A percentile compares a stretch with the other conserved stretches of the same genome.
phyloP scores from a whole-genome alignment of 352 stramenopile genomes.

The Phytophthora ramorum region DNA sequence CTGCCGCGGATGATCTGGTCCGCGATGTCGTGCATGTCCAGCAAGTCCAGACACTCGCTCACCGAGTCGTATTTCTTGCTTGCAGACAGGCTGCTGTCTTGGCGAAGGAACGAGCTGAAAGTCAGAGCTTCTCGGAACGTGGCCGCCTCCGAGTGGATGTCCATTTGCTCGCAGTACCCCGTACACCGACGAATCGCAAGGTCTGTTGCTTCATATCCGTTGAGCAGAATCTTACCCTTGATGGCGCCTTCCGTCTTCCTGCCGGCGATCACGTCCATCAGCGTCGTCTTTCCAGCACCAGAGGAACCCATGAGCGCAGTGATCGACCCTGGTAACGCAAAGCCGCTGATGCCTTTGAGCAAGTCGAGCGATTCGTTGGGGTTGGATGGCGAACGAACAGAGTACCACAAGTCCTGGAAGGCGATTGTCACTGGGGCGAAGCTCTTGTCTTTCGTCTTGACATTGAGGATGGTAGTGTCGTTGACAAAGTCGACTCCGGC shows the following conservation, averaged over 20 bases:
- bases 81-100: conserved; percentile 29
- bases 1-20: conserved; percentile 44
- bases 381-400: conserved; percentile 39
- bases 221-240: conserved; percentile 58
- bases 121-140: conserved; percentile 88
- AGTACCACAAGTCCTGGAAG: conserved; percentile 50
- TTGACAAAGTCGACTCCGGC: background rate
- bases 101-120: conserved; percentile 86
- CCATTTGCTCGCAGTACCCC: conserved; percentile 79
- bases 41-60: conserved; percentile 35
- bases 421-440: conserved; percentile 43
- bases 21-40: conserved; percentile 34
- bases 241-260: conserved; percentile 68
- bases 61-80: conserved; percentile 41
- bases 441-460: conserved; percentile 21
- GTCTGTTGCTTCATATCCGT: conserved; percentile 38
- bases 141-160: conserved; percentile 80
- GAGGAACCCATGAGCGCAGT: conserved; percentile 89
- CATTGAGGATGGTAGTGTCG: conserved; percentile 11
- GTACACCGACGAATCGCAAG: conserved; percentile 47
- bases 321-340: conserved; percentile 56
- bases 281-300: conserved; percentile 80
- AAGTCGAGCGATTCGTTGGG: conserved; percentile 47
- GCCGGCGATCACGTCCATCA: conserved; percentile 93
- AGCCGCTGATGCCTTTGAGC: conserved; percentile 30